These are phyloP conservation scores for Chernovozyma sophiae-reginae DNA, from an alignment of 1,139 yeast species.

Conservation along the genomic window DNA sequence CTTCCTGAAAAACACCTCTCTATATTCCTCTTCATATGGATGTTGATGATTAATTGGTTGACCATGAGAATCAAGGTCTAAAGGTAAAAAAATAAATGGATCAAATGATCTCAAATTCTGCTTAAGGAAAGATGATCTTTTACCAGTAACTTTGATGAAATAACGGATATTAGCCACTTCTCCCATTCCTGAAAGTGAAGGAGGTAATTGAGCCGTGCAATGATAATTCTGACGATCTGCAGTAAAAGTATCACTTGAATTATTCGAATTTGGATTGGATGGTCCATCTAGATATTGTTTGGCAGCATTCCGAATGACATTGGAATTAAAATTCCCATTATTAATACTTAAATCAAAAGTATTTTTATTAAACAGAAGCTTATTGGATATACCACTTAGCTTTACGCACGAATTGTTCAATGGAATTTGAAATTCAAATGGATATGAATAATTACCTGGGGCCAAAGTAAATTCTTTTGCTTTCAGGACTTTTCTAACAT, in stretches of 20 bases:
- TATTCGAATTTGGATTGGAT: neutral
- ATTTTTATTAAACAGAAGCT: slow-evolving; percentile 30
- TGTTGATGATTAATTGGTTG: slow-evolving; percentile 2
- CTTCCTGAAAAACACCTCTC: slow-evolving; percentile 39
- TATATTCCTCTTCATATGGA: slow-evolving; percentile 18
- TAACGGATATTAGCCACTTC: slow-evolving; percentile 47
- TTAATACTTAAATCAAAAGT: slow-evolving; percentile 30
- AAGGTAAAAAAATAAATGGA: slow-evolving; percentile 53
- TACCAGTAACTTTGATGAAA: slow-evolving; percentile 58
- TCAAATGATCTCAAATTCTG: slow-evolving; percentile 44
- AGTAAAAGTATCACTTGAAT: slow-evolving; percentile 3
- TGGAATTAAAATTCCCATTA: slow-evolving; percentile 30
- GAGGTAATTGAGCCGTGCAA: slow-evolving; percentile 47
- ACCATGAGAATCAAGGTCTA: slow-evolving; percentile 26
- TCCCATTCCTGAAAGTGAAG: slow-evolving; percentile 48
- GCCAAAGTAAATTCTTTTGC: slow-evolving; percentile 55
- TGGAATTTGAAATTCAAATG: slow-evolving; percentile 56
- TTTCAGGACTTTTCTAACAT: slow-evolving; percentile 43
- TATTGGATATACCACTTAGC: slow-evolving; percentile 39
- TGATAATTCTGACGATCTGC: slow-evolving; percentile 28
- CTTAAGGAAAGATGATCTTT: slow-evolving; percentile 50
- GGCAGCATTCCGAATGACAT: slow-evolving; percentile 20
- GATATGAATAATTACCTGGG: slow-evolving; percentile 57
- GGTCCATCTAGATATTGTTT: slow-evolving; percentile 11
- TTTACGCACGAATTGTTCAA: slow-evolving; percentile 46